These are phyloP conservation scores for Aegilops umbellulata DNA, from an alignment of 176 grass and related monocot genomes.

Conservation along the genomic window DNA sequence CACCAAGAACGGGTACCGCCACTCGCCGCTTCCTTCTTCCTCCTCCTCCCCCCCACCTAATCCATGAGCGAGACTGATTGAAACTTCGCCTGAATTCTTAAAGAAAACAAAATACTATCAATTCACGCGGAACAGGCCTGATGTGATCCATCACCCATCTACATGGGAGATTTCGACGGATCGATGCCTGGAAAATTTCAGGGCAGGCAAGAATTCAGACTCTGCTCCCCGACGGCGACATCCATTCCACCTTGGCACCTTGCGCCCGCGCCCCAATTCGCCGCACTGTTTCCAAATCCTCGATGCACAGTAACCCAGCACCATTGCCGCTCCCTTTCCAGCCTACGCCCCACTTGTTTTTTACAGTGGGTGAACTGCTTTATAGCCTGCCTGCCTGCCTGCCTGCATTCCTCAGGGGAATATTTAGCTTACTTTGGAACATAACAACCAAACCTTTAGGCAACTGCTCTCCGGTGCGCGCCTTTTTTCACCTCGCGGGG, in stretches of 20 bases:
- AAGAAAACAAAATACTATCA: background rate
- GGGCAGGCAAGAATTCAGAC: constrained; percentile 38
- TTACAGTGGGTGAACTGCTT: constrained; percentile 36
- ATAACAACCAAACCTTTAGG: constrained; percentile 36
- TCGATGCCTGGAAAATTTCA: constrained; percentile 25
- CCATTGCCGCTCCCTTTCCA: constrained; percentile 30
- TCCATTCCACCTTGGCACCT: constrained; percentile 9
- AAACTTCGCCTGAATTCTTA: constrained; percentile 5
- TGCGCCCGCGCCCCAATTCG: constrained; percentile 4
- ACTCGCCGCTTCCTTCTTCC: background rate
- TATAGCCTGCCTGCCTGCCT: constrained; percentile 7
- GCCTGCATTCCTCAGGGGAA: constrained; percentile 32
- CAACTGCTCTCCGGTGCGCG: constrained; percentile 32
- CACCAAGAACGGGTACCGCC: constrained; percentile 70
- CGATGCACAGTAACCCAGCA: constrained; percentile 24
- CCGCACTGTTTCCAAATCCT: constrained; percentile 21
- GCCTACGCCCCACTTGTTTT: constrained; percentile 28
- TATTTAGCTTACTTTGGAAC: constrained; percentile 45
- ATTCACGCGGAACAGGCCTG: background rate
- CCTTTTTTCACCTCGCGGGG: background rate
- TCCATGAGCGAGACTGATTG: constrained; percentile 1
- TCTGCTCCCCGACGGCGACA: constrained; percentile 18
- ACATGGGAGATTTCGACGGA: constrained; percentile 3
- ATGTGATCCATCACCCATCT: background rate
- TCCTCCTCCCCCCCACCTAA: background rate